These are phyloP conservation scores for Aurinia saxatilis DNA, from an alignment of 345 rosid species.

Conservation along the genomic window DNA sequence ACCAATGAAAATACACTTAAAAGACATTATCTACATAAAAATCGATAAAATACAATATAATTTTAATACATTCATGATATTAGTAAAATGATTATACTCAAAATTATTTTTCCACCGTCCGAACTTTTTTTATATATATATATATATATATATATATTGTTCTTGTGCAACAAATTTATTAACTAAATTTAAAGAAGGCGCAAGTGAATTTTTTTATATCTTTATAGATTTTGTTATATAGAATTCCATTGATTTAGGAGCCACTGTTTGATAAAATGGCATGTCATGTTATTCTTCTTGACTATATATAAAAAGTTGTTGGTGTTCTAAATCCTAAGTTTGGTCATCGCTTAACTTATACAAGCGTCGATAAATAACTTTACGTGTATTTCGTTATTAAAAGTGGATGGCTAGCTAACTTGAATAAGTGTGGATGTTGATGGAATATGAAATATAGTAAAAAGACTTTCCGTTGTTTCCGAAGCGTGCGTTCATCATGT, in stretches of 20 bases:
- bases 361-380: neutral
- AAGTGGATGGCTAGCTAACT: neutral
- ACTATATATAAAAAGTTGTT: neutral
- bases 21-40: too few relatives aligned
- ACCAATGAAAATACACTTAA: too few relatives aligned
- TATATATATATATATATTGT: too few relatives aligned
- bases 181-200: neutral
- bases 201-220: neutral
- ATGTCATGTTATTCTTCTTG: neutral
- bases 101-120: too few relatives aligned
- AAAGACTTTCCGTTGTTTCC: too few relatives aligned
- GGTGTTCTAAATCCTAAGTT: neutral
- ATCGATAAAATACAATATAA: too few relatives aligned
- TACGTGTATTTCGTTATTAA: neutral
- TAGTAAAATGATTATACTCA: too few relatives aligned
- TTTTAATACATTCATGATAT: too few relatives aligned
- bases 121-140: too few relatives aligned
- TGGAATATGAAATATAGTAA: neutral
- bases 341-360: neutral
- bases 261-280: neutral
- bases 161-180: neutral
- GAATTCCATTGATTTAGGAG: neutral
- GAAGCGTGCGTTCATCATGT: too few relatives aligned
- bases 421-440: neutral
- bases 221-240: too few relatives aligned